phyloP scores from a whole-genome alignment of 164 flowering plant species.

The Vitis riparia region DNA sequence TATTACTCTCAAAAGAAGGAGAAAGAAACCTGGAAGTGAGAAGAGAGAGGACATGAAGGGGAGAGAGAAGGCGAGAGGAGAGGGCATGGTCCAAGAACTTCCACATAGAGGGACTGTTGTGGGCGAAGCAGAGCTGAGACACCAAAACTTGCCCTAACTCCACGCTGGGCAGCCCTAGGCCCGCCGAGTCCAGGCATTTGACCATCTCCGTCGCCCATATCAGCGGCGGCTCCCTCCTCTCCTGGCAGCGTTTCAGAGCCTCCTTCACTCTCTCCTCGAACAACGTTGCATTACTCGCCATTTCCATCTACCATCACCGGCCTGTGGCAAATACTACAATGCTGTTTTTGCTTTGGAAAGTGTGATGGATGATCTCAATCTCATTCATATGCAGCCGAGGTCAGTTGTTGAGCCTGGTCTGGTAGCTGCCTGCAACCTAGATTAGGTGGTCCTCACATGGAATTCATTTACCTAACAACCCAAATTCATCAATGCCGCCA shows the following conservation, averaged over 20 bases:
- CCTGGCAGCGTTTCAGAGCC: slow-evolving; percentile 39
- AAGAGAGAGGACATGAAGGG: slow-evolving; percentile 64
- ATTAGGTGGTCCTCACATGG: too few species aligned
- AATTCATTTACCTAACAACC: too few species aligned
- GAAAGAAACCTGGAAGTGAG: slow-evolving; percentile 45
- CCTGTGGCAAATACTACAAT: background rate
- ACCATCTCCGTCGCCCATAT: slow-evolving; percentile 48
- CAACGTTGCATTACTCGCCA: slow-evolving; percentile 1
- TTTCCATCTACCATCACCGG: background rate
- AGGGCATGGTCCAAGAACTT: slow-evolving; percentile 53
- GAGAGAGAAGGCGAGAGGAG: slow-evolving; percentile 44
- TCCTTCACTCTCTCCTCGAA: slow-evolving; percentile 38
- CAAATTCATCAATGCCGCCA: too few species aligned
- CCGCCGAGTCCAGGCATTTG: slow-evolving; percentile 27
- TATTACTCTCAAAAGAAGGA: background rate
- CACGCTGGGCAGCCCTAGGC: slow-evolving; percentile 32
- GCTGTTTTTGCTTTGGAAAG: too few species aligned
- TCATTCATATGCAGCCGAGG: too few species aligned
- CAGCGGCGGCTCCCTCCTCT: slow-evolving; percentile 37
- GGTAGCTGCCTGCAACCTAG: too few species aligned
- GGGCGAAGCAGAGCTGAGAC: slow-evolving; percentile 42
- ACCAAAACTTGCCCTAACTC: slow-evolving; percentile 53
- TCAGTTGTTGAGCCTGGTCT: too few species aligned
- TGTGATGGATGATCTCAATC: too few species aligned
- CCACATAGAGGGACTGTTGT: slow-evolving; percentile 55